These are phyloP conservation scores for Tagetes patula DNA, from an alignment of 129 eudicot genomes.

Conservation along the genomic window DNA sequence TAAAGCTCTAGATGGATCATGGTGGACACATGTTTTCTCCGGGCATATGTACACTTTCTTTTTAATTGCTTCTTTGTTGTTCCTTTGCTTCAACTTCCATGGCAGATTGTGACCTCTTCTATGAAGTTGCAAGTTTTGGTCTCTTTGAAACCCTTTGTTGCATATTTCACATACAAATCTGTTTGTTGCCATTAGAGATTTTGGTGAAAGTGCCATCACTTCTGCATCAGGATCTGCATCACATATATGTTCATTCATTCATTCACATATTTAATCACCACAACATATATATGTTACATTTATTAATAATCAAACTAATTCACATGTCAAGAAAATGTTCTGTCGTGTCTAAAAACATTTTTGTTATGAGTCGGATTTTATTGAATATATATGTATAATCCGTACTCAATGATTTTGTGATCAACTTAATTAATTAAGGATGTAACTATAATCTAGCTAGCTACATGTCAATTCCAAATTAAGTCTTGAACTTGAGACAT, in stretches of 20 bases:
- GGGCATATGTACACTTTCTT: conserved; percentile 95
- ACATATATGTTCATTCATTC: too few relatives aligned
- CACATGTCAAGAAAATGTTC: too few relatives aligned
- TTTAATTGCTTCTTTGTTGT: conserved; percentile 54
- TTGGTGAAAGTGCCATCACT: conserved; percentile 91
- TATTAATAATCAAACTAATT: too few relatives aligned
- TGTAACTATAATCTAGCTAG: too few relatives aligned
- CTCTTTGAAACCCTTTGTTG: conserved; percentile 93
- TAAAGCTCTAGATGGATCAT: conserved; percentile 80
- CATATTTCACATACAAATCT: conserved; percentile 88
- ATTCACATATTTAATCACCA: too few relatives aligned
- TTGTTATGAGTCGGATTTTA: too few relatives aligned
- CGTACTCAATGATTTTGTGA: too few relatives aligned
- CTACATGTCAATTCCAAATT: neutral
- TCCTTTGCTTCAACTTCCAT: conserved; percentile 88
- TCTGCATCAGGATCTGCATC: conserved; percentile 93
- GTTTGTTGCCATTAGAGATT: conserved; percentile 95
- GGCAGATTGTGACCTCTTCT: conserved; percentile 94
- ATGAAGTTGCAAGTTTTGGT: conserved; percentile 92
- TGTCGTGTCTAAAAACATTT: too few relatives aligned
- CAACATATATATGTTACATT: too few relatives aligned
- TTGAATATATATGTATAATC: too few relatives aligned
- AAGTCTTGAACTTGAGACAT: neutral
- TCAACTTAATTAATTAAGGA: too few relatives aligned
- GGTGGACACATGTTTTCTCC: conserved; percentile 80